Conservation (phyloP, 495 filamentous ascomycete species). For the Penicillium silybi region DNA sequence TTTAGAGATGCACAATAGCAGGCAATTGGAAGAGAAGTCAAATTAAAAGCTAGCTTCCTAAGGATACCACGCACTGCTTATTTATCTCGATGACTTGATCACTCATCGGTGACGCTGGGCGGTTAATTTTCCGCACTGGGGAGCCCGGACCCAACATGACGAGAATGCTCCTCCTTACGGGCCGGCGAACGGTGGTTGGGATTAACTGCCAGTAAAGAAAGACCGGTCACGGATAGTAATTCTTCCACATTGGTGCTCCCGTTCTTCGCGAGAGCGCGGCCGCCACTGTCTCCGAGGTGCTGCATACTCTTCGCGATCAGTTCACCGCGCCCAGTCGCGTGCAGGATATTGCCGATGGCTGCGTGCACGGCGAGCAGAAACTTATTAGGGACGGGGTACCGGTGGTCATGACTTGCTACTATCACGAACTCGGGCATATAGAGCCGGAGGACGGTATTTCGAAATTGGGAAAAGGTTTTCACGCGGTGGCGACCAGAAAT, state of each 20-base stretch:
- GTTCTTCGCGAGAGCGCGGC: background rate
- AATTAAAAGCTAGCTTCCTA: too few species aligned
- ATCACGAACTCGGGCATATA: background rate
- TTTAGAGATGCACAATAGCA: too few species aligned
- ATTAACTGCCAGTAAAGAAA: too few species aligned
- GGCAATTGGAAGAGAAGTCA: background rate
- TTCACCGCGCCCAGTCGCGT: conserved; percentile 5
- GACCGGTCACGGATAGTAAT: conserved; percentile 2
- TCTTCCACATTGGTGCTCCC: conserved; percentile 2
- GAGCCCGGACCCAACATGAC: too few species aligned
- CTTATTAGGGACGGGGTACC: background rate
- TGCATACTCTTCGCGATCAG: background rate
- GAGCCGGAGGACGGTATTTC: background rate
- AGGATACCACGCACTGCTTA: too few species aligned
- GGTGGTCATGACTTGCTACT: conserved; percentile 2
- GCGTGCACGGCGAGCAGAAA: conserved; percentile 4
- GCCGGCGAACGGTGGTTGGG: too few species aligned
- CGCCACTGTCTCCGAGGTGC: background rate
- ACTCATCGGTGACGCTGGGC: too few species aligned
- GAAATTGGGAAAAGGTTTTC: background rate
- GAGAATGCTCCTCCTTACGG: too few species aligned
- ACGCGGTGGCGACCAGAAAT: conserved; percentile 1
- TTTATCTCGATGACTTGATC: too few species aligned
- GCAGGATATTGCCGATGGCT: conserved; percentile 7
- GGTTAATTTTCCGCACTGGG: too few species aligned